Conservation (phyloP, 768 basidiomycete genomes). For the Boletus coccyginus region DNA sequence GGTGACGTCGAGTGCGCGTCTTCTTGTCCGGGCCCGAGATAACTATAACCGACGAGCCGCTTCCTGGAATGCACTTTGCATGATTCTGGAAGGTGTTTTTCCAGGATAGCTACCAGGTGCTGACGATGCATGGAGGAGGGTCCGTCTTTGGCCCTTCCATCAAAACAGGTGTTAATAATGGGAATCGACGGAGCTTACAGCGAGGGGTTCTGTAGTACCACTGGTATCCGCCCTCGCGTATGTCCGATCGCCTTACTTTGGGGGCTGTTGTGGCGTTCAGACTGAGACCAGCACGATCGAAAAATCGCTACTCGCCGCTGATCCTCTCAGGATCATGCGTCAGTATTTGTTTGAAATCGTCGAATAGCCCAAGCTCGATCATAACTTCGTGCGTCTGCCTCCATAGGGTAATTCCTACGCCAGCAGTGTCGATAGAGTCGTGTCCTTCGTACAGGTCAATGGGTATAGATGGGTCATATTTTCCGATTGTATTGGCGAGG, state of each 20-base stretch:
- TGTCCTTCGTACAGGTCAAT: slow-evolving; percentile 49
- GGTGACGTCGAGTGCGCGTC: slow-evolving; percentile 28
- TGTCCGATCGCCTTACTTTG: slow-evolving; percentile 25
- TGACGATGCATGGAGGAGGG: slow-evolving; percentile 21
- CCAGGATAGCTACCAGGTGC: slow-evolving; percentile 16
- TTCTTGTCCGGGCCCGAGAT: slow-evolving; percentile 1
- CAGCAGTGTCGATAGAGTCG: slow-evolving; percentile 36
- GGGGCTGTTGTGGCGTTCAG: neutral
- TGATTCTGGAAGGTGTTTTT: slow-evolving; percentile 16
- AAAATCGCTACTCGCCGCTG: slow-evolving; percentile 5
- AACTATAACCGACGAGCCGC: slow-evolving; percentile 23
- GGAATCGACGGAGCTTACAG: slow-evolving; percentile 11
- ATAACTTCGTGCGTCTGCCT: slow-evolving; percentile 45
- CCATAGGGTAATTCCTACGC: slow-evolving; percentile 47
- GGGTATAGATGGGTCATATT: slow-evolving; percentile 31
- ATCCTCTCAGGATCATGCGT: slow-evolving; percentile 7
- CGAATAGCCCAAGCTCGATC: slow-evolving; percentile 40
- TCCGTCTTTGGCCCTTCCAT: slow-evolving; percentile 3
- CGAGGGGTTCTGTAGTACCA: slow-evolving; percentile 24
- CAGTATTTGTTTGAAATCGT: slow-evolving; percentile 28
- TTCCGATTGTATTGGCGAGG: slow-evolving; percentile 39
- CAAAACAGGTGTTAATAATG: neutral
- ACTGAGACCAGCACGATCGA: neutral
- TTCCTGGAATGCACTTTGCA: slow-evolving; percentile 19
- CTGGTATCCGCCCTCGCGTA: slow-evolving; percentile 28